A percentile compares a stretch with the other conserved stretches of the same genome.
Conservation (phyloP, 106 monocot genomes). For the Iris macrosiphon region DNA sequence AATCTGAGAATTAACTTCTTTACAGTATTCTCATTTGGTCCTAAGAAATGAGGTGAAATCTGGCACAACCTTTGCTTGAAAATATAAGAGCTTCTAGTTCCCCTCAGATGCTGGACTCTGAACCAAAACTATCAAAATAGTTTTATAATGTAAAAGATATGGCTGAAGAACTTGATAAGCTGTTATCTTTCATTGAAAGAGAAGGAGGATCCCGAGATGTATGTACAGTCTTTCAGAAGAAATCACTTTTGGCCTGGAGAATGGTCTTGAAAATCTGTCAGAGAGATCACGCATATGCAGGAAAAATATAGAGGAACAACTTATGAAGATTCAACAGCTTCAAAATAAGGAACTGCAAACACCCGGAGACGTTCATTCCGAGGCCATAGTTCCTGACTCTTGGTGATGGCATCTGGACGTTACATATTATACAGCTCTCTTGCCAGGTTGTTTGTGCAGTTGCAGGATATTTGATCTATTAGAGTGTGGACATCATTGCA, state of each 20-base stretch:
- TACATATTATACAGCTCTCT: no score
- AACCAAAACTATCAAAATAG: slow-evolving; percentile 44
- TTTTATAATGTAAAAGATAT: slow-evolving; percentile 87
- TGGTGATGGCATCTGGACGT: no score
- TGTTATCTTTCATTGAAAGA: slow-evolving; percentile 62
- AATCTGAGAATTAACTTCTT: neutral
- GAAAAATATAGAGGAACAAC: slow-evolving; percentile 46
- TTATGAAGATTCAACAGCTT: slow-evolving; percentile 65
- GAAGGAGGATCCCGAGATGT: slow-evolving; percentile 69
- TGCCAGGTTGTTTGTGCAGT: no score
- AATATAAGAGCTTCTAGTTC: slow-evolving; percentile 22
- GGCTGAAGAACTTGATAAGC: slow-evolving; percentile 64
- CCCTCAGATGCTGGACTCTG: slow-evolving; percentile 32
- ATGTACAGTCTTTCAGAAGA: slow-evolving; percentile 44
- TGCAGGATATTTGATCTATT: no score
- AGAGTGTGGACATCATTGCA: no score
- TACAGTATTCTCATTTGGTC: neutral
- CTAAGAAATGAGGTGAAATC: neutral
- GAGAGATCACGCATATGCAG: slow-evolving; percentile 30
- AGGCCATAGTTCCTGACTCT: no score
- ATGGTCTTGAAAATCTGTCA: slow-evolving; percentile 48
- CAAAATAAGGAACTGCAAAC: slow-evolving; percentile 72
- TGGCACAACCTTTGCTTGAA: slow-evolving; percentile 12
- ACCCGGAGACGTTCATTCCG: no score
- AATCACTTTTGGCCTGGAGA: slow-evolving; percentile 54